phyloP scores from a whole-genome alignment of 495 filamentous ascomycete genomes.

The Penicillium alfredii region DNA sequence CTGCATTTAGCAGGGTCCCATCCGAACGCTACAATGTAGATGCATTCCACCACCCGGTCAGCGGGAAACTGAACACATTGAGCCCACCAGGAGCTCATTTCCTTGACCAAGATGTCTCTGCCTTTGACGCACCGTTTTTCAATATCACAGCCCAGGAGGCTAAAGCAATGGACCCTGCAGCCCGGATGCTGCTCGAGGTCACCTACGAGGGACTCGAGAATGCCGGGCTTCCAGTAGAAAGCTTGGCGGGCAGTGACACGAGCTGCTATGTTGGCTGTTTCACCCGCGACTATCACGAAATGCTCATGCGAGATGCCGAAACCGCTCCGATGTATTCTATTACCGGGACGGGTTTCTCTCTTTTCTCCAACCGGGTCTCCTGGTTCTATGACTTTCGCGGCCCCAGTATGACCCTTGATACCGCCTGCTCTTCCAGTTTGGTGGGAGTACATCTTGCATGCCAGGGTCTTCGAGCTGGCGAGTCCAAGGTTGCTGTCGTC shows the following conservation, averaged over 20 bases:
- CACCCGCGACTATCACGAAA: slow-evolving; percentile 29
- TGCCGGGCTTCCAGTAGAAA: slow-evolving; percentile 27
- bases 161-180: slow-evolving; percentile 47
- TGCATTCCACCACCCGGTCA: slow-evolving; percentile 42
- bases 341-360: slow-evolving; percentile 34
- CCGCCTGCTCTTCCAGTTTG: background rate
- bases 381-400: slow-evolving; percentile 20
- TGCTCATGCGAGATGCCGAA: slow-evolving; percentile 21
- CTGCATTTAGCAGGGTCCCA: too few relatives aligned
- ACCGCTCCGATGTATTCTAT: slow-evolving; percentile 19
- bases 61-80: background rate
- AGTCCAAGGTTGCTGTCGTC: slow-evolving; percentile 22
- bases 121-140: slow-evolving; percentile 51
- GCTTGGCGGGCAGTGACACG: too few relatives aligned
- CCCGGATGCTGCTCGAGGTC: slow-evolving; percentile 43
- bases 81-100: slow-evolving; percentile 24
- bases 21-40: too few relatives aligned
- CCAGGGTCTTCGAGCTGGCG: slow-evolving; percentile 9
- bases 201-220: slow-evolving; percentile 46
- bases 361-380: slow-evolving; percentile 24
- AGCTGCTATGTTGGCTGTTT: slow-evolving; percentile 33
- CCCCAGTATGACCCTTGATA: slow-evolving; percentile 7
- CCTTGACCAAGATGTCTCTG: slow-evolving; percentile 36
- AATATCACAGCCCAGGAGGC: slow-evolving; percentile 42
- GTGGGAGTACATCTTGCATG: background rate